A percentile compares a stretch with the other conserved stretches of the same genome.
phyloP scores from a whole-genome alignment of 176 grass and related monocot genomes.

The Saccharum officinarum region DNA sequence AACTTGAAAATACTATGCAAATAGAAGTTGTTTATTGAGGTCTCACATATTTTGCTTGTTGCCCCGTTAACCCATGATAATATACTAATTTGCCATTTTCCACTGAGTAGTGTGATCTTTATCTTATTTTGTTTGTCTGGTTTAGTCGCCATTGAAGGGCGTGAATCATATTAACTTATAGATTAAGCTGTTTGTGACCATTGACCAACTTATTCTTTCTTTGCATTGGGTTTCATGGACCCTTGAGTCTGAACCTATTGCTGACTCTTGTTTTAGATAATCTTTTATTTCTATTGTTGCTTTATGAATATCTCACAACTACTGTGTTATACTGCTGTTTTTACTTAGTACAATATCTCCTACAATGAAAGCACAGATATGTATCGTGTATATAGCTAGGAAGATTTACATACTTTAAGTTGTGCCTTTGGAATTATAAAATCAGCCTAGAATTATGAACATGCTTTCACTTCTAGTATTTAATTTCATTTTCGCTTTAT shows the following conservation, averaged over 20 bases:
- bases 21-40: background rate
- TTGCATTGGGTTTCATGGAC: background rate
- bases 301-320: background rate
- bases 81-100: background rate
- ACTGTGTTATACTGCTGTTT: background rate
- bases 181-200: background rate
- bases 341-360: background rate
- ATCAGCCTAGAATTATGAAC: background rate
- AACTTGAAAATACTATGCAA: background rate
- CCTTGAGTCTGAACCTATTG: background rate
- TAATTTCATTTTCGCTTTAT: constrained; percentile 14
- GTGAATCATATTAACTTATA: background rate
- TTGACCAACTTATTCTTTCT: background rate
- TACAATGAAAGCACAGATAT: background rate
- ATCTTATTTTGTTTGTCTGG: constrained; percentile 3
- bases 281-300: background rate
- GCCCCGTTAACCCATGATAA: background rate
- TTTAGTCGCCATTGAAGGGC: background rate
- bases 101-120: background rate
- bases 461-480: background rate
- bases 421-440: background rate
- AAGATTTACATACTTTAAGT: background rate
- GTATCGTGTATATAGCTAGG: background rate
- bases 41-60: background rate
- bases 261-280: background rate